Conservation (phyloP, 352 stramenopile species). For the Pythium folliculosum region DNA sequence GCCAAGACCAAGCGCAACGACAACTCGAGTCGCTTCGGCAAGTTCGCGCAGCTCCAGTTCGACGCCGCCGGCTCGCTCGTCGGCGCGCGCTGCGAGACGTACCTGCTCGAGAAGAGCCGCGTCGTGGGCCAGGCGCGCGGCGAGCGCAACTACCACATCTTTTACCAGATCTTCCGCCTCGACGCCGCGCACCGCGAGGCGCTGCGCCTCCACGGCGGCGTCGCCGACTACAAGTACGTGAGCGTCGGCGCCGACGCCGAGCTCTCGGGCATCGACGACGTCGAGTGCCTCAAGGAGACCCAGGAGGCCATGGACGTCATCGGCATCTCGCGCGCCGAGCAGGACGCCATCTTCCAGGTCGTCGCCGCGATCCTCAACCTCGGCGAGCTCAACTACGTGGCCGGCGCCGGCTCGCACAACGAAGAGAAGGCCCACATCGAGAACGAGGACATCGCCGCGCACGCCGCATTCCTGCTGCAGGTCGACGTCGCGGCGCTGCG, state of each 20-base stretch:
- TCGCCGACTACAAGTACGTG: slow-evolving; percentile 81
- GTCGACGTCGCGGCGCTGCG: slow-evolving; percentile 72
- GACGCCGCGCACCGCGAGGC: slow-evolving; percentile 42
- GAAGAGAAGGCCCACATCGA: slow-evolving; percentile 60
- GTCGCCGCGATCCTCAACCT: slow-evolving; percentile 97
- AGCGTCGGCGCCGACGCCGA: slow-evolving; percentile 50
- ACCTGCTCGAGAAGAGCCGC: slow-evolving; percentile 96
- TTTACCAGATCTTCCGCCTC: slow-evolving; percentile 94
- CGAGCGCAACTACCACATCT: slow-evolving; percentile 98
- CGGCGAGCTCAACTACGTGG: slow-evolving; percentile 93
- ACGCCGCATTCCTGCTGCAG: slow-evolving; percentile 59
- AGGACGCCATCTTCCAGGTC: slow-evolving; percentile 93
- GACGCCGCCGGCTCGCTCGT: slow-evolving; percentile 60
- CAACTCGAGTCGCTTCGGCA: slow-evolving; percentile 81
- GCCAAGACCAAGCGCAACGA: slow-evolving; percentile 86
- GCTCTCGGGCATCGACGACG: slow-evolving; percentile 69
- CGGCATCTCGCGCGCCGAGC: slow-evolving; percentile 85
- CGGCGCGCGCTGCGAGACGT: slow-evolving; percentile 85
- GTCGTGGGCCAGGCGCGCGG: slow-evolving; percentile 88
- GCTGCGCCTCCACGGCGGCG: slow-evolving; percentile 62
- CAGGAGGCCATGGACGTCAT: slow-evolving; percentile 90
- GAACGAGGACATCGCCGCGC: slow-evolving; percentile 58
- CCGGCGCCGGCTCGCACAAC: slow-evolving; percentile 31
- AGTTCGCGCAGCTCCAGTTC: slow-evolving; percentile 83
- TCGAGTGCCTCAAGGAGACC: slow-evolving; percentile 77